Percentiles rank a stretch among this genome's conserved stretches.
These are phyloP conservation scores for Xerocomellus dryophilus DNA, from an alignment of 768 basidiomycete genomes.

Conservation along the genomic window DNA sequence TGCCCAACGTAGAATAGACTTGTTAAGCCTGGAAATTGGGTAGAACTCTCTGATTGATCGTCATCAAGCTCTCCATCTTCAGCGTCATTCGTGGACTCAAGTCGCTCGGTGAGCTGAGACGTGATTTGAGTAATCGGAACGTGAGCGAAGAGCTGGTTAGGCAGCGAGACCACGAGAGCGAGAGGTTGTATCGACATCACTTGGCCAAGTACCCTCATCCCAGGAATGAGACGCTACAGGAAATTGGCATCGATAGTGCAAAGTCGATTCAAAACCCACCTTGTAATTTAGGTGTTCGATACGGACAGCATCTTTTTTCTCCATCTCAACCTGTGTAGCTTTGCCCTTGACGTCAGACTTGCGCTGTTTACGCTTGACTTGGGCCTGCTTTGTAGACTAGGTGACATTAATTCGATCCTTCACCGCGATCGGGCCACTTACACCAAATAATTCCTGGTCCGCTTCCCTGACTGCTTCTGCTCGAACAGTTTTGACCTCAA, in stretches of 20 bases:
- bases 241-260: conserved; percentile 6
- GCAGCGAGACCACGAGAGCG: conserved; percentile 89
- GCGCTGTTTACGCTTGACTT: conserved; percentile 42
- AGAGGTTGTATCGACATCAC: conserved; percentile 84
- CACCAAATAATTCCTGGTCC: conserved; percentile 73
- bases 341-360: conserved; percentile 43
- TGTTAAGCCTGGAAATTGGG: conserved; percentile 60
- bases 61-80: conserved; percentile 46
- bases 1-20: conserved; percentile 83
- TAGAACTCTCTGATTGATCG: conserved; percentile 36
- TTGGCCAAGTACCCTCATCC: conserved; percentile 88
- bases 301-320: conserved; percentile 51
- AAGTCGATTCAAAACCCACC: conserved; percentile 38
- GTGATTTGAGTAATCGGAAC: conserved; percentile 93
- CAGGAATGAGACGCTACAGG: conserved; percentile 66
- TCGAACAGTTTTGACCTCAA: conserved; percentile 83
- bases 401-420: conserved; percentile 17
- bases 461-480: conserved; percentile 86
- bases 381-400: conserved; percentile 42
- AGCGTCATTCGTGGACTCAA: conserved; percentile 61
- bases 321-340: conserved; percentile 30
- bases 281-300: conserved; percentile 95
- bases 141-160: conserved; percentile 91
- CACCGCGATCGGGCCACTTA: conserved; percentile 28
- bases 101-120: conserved; percentile 63